Conservation (phyloP, 306 rosid species). For the Acacia confusa region DNA sequence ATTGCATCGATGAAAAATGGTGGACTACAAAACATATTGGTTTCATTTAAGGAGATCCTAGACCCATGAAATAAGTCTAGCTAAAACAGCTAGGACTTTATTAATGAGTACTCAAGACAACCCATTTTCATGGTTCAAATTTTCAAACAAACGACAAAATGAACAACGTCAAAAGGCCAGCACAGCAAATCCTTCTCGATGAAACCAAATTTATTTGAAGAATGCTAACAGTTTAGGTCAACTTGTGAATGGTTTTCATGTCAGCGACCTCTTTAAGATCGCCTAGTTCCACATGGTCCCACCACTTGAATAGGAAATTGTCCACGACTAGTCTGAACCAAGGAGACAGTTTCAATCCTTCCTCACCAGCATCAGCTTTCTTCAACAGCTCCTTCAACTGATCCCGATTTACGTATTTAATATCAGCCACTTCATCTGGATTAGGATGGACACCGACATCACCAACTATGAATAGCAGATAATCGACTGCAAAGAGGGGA, state of each 20-base stretch:
- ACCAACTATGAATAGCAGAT: slow-evolving; percentile 79
- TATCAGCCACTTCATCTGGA: slow-evolving; percentile 88
- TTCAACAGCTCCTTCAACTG: slow-evolving; percentile 88
- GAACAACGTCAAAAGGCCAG: no score
- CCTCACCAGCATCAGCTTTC: slow-evolving; percentile 93
- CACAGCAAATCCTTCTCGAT: no score
- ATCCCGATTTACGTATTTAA: slow-evolving; percentile 78
- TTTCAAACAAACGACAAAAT: no score
- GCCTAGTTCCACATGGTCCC: slow-evolving; percentile 86
- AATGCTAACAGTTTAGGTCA: slow-evolving; percentile 44
- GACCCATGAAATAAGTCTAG: no score
- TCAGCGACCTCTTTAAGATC: slow-evolving; percentile 68
- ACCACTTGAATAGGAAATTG: slow-evolving; percentile 96
- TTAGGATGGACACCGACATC: slow-evolving; percentile 77
- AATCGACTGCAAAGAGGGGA: slow-evolving; percentile 75
- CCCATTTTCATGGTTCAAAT: no score
- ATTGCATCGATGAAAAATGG: not conserved
- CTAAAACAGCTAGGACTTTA: no score
- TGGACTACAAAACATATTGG: not conserved
- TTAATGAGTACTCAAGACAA: no score
- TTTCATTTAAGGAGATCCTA: not conserved
- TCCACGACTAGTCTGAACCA: slow-evolving; percentile 99
- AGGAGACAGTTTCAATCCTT: slow-evolving; percentile 92
- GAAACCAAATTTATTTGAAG: no score
- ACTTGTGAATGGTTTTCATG: slow-evolving; percentile 89